Conservation (phyloP, 306 rosid genomes). For the Vigna reflexopilosa region DNA sequence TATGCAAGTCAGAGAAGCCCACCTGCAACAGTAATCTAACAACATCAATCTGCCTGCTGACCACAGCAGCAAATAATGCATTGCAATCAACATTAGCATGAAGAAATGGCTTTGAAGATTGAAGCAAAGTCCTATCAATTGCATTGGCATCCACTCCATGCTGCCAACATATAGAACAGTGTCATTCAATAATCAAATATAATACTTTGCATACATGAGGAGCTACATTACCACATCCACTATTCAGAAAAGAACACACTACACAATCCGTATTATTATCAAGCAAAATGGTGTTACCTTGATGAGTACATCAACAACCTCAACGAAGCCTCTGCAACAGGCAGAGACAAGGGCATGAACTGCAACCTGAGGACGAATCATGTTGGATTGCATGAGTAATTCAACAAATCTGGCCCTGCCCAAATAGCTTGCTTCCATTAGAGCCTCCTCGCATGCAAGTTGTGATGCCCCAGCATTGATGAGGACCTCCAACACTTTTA, state of each 20-base stretch:
- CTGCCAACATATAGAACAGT: constrained; percentile 48
- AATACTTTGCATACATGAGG: background rate
- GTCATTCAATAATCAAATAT: constrained; percentile 24
- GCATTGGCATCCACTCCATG: constrained; percentile 63
- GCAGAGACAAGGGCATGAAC: constrained; percentile 71
- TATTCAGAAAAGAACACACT: background rate
- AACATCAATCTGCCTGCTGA: constrained; percentile 64
- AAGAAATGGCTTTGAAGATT: constrained; percentile 68
- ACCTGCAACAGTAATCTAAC: constrained; percentile 69
- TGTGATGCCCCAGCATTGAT: constrained; percentile 64
- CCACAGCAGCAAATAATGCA: constrained; percentile 65
- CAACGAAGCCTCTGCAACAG: constrained; percentile 61
- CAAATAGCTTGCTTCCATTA: constrained; percentile 67
- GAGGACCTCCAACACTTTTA: constrained; percentile 59
- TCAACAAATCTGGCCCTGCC: constrained; percentile 57
- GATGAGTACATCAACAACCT: constrained; percentile 64
- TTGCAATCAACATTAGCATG: constrained; percentile 67
- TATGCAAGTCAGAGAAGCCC: constrained; percentile 36
- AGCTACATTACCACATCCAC: constrained; percentile 7
- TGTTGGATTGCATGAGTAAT: constrained; percentile 59
- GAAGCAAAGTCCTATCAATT: constrained; percentile 58
- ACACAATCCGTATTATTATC: background rate
- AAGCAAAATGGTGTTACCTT: constrained; percentile 53
- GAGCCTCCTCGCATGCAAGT: constrained; percentile 73
- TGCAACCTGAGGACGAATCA: constrained; percentile 60